phyloP scores from a whole-genome alignment of 768 basidiomycete genomes.

The Leucogyrophana mollusca region DNA sequence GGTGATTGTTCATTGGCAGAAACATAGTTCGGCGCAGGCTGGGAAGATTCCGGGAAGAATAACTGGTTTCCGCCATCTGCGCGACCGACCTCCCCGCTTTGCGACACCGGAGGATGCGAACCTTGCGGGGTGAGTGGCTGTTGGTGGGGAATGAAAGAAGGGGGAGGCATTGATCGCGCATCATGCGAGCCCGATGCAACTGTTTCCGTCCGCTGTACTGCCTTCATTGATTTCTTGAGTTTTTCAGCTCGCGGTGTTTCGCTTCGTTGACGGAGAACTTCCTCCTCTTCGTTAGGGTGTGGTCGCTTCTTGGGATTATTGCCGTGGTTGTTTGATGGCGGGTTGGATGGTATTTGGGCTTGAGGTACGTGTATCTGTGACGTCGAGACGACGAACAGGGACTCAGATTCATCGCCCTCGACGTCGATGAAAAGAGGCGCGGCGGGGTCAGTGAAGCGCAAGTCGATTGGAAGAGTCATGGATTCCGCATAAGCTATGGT shows the following conservation, averaged over 20 bases:
- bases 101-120: slow-evolving; percentile 13
- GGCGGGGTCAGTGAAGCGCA: slow-evolving; percentile 74
- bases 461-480: slow-evolving; percentile 58
- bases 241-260: slow-evolving; percentile 49
- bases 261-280: slow-evolving; percentile 12
- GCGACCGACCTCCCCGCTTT: slow-evolving; percentile 13
- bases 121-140: slow-evolving; percentile 10
- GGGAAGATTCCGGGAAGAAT: slow-evolving; percentile 25
- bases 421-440: slow-evolving; percentile 77
- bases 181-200: slow-evolving; percentile 3
- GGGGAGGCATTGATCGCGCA: slow-evolving; percentile 41
- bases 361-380: slow-evolving; percentile 48
- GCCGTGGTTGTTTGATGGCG: slow-evolving; percentile 7
- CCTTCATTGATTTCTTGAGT: slow-evolving; percentile 37
- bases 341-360: slow-evolving; percentile 13
- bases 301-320: slow-evolving; percentile 19
- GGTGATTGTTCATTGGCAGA: neutral
- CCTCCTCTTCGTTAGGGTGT: slow-evolving; percentile 21
- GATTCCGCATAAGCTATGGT: slow-evolving; percentile 79
- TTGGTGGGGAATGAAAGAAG: slow-evolving; percentile 19
- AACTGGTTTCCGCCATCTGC: slow-evolving; percentile 12
- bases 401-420: slow-evolving; percentile 62
- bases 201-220: slow-evolving; percentile 29
- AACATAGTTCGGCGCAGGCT: slow-evolving; percentile 9
- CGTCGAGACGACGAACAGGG: slow-evolving; percentile 78